These are phyloP conservation scores for Neophaeococcomyces mojaviensis DNA, from an alignment of 2,329 filamentous ascomycete species.

Conservation along the genomic window DNA sequence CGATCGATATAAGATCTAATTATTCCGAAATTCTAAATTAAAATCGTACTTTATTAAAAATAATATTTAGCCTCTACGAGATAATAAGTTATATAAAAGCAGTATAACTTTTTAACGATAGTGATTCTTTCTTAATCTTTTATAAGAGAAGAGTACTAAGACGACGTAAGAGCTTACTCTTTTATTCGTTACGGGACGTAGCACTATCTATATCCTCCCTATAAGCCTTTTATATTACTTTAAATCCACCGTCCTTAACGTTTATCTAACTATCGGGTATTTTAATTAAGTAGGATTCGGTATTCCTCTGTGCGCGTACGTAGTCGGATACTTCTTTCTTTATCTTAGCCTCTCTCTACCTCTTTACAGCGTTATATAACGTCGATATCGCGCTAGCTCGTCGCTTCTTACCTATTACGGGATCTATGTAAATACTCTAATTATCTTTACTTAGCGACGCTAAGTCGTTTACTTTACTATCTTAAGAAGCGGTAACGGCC, in stretches of 20 bases:
- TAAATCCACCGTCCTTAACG: not conserved
- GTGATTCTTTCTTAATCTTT: no score
- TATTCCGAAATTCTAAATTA: not conserved
- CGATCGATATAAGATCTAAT: not conserved
- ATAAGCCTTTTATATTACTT: not conserved
- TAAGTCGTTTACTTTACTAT: no score
- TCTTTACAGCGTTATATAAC: not conserved
- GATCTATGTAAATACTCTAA: not conserved
- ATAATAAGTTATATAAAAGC: no score
- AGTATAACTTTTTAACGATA: no score
- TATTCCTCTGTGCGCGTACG: not conserved
- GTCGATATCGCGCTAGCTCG: not conserved
- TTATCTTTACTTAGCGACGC: not conserved
- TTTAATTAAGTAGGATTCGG: not conserved
- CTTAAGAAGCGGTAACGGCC: no score
- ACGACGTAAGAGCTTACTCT: not conserved
- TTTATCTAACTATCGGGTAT: not conserved
- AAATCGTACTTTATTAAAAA: not conserved
- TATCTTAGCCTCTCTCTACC: not conserved
- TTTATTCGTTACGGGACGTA: not conserved
- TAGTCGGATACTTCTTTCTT: not conserved
- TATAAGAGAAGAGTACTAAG: no score
- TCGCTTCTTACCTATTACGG: not conserved
- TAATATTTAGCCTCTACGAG: not conserved
- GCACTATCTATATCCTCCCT: not conserved